Base-by-base conservation (phyloP, 306 rosid species). In the Dalbergia cochinchinensis region DNA sequence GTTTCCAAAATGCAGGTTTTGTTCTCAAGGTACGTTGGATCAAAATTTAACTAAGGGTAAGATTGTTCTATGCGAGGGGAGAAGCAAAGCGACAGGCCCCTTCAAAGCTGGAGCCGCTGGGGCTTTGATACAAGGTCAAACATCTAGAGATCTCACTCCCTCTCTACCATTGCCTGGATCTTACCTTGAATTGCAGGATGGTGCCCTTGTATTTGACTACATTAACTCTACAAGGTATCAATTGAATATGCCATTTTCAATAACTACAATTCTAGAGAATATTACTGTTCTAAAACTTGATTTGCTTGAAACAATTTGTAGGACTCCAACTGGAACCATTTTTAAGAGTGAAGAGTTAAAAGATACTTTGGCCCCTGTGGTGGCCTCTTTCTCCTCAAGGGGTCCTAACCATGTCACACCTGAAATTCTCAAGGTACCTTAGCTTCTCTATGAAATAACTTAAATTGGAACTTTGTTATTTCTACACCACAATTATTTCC, bases 361-460 rank as follows among this genome's bases (percentile, higher is more conserved):
- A 16, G 51, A 83, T 54, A 48, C 50, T 55, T 31, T 42, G 15
- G 89, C 89, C 37, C 87, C 87, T 31, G 3, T 6, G n/a, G 71
- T 87, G 22, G 80, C 70, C 15, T 57, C 60, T 18, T 87, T 83
- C 65, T 87, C 90, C 1, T 69, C 86, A 47, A 83, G 86, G 50
- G 89, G 89, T 68, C 87, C 89, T 41, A 80, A 45, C 55, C 34
- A 7, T 12, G 11, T 63, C 15, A 65, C 77, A 31, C 82, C 39
- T 26, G 74, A 87, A 33, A 74, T 87, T 64, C 90, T 87, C 62
- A 87, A 87, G 81, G 90, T 84, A 63, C 22, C 42, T 50, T 35
- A 14, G 68, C 41, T 58, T 14, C 47, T 6, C 54, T 20, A 3
- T 37, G 47, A 42, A 8, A 42, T 42, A 42, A 42, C 11, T 42